Percentiles rank a stretch among this genome's conserved stretches.
These are phyloP conservation scores for Borealophlyctis nickersoniae DNA, from an alignment of 192 early-diverging fungal genomes.

Conservation along the genomic window DNA sequence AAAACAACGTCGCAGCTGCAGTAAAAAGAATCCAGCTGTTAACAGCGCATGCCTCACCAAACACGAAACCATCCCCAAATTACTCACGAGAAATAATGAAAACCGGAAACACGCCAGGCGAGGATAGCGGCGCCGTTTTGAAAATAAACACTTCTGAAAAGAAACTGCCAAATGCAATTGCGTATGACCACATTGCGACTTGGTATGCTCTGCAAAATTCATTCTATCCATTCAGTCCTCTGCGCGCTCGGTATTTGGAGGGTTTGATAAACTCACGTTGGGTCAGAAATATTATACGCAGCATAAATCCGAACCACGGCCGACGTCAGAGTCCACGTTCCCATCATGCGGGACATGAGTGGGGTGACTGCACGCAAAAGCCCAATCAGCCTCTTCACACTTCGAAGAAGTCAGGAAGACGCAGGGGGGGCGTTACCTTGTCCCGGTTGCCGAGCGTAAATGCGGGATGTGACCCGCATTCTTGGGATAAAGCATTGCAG, in stretches of 20 bases:
- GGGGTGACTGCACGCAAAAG: slow-evolving; percentile 58
- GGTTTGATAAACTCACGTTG: slow-evolving; percentile 51
- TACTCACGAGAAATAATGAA: slow-evolving; percentile 34
- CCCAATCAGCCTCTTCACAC: too few relatives aligned
- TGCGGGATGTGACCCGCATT: slow-evolving; percentile 66
- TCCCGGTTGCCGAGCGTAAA: slow-evolving; percentile 68
- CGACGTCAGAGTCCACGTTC: slow-evolving; percentile 81
- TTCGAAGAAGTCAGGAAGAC: too few relatives aligned
- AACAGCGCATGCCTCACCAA: neutral
- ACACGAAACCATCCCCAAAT: neutral
- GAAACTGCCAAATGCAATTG: slow-evolving; percentile 38
- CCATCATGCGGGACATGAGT: slow-evolving; percentile 80
- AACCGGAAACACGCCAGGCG: slow-evolving; percentile 40
- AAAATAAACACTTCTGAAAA: slow-evolving; percentile 43
- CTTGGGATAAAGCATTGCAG: slow-evolving; percentile 76
- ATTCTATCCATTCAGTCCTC: neutral
- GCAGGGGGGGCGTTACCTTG: slow-evolving; percentile 42
- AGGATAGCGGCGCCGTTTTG: slow-evolving; percentile 42
- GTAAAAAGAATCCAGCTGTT: neutral
- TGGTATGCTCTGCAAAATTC: slow-evolving; percentile 33
- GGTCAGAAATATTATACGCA: slow-evolving; percentile 77
- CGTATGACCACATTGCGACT: slow-evolving; percentile 40
- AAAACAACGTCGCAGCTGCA: neutral
- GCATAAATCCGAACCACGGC: slow-evolving; percentile 79
- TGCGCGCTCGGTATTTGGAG: neutral